Evolutionary conservation across 495 filamentous ascomycete genomes (phyloP), one percentile per base, ranked within the genome.

Genomic region (Penicillium samsonianum): DNA sequence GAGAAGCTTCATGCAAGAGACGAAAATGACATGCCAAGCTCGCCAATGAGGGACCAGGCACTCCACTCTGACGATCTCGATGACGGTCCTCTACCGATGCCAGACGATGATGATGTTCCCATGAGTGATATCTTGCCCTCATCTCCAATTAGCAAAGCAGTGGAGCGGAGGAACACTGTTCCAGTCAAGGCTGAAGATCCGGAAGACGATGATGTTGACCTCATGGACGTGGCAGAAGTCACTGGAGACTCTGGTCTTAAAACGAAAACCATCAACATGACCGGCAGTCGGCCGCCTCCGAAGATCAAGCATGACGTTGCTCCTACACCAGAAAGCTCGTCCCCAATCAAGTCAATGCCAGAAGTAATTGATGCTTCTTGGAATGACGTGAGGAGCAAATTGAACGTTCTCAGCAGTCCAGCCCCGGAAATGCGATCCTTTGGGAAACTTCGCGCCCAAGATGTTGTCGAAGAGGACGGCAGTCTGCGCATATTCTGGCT

Each of bases 401-500:
- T 98, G 61, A 96, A 96, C 63, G 86, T 98, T 23, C 78, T 95
- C 38, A 87, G 80, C 65, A 88, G 84, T 70, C 84, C 87, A 25
- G 80, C 81, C n/a, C 61, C 82, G 16, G 88, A 91, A 55, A 76
- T 79, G 38, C 73, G 73, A 23, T 77, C 68, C 10, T 81, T 90
- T 67, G 92, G 92, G 9, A 98, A 97, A 70, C 72, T 96, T 19
- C 83, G 85, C 43, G 80, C 90, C 19, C 82, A 87, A 58, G 87
- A 94, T 67, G 91, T 89, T 17, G 81, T 94, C 30, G 94, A 98
- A 67, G 84, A 88, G 60, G 92, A 98, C 67, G 94, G 95, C 22
- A 93, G 88, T 63, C 77, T 98, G 17, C 88, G 87, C 62, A 88
- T 98, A 79, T 98, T 96, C 74, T 98, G 94, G 94, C 85, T 91